phyloP scores from a whole-genome alignment of 1,284 basidiomycete genomes.

The Schizophyllum commune region DNA sequence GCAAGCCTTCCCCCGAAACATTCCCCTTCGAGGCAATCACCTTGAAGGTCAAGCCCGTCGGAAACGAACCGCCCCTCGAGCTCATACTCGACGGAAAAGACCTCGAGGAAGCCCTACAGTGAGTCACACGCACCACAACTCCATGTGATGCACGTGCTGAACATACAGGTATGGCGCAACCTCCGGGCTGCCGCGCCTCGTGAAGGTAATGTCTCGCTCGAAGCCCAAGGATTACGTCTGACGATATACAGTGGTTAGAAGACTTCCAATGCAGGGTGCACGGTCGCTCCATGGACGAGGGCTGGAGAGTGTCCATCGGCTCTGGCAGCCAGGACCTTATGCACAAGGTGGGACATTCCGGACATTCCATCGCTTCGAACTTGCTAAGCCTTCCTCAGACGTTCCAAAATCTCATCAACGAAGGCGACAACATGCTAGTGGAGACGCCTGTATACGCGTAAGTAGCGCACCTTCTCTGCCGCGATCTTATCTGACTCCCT shows the following conservation, averaged over 20 bases:
- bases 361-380: background rate
- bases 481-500: too few relatives aligned
- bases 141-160: background rate
- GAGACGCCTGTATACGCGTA: constrained; percentile 13
- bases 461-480: background rate
- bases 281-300: constrained; percentile 4
- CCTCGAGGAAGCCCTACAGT: constrained; percentile 10
- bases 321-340: constrained; percentile 15
- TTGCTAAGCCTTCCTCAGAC: constrained; percentile 2
- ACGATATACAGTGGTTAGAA: constrained; percentile 7
- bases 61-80: constrained; percentile 4
- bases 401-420: constrained; percentile 6
- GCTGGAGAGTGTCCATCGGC: constrained; percentile 9
- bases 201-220: constrained; percentile 1
- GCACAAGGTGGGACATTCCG: constrained; percentile 4
- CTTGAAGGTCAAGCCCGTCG: constrained; percentile 10
- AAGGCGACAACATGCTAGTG: constrained; percentile 9
- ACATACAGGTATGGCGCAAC: constrained; percentile 10
- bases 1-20: constrained; percentile 9
- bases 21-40: constrained; percentile 14
- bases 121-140: background rate
- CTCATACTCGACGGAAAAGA: constrained; percentile 7
- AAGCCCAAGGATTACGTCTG: background rate
- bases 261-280: constrained; percentile 11
- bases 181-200: constrained; percentile 7